Evolutionary conservation across 108 stramenopile genomes (phyloP), one percentile per base, ranked within the genome.

Genomic region (Cyclostephanos tholiformis): DNA sequence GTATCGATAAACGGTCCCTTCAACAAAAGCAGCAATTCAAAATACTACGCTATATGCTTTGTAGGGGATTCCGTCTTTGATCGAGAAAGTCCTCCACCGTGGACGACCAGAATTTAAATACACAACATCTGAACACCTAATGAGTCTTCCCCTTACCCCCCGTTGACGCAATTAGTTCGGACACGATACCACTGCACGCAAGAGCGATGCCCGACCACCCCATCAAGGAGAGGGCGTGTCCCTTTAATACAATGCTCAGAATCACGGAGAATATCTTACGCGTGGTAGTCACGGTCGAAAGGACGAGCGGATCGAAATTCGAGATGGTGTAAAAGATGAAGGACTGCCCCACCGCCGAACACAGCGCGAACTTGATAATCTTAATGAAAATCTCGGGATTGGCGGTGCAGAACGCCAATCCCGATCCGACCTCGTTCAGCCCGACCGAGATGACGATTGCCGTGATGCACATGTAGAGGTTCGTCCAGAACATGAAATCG

Each of bases 241-340:
- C 96, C 71, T 96, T 93, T 67, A 92, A 77, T 81, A 98, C 90
- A 69, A 96, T 95, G 25, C 91, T 92, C 57, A 98, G 74, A 25
- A 99, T 72, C 23, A 99, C 95, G 7, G 94, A 91, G 80, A 99
- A 98, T 72, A 99, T 97, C 87, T 99, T 99, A 53, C 99, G 84
- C 19, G 98, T 98, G 9, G 99, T 99, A 36, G 99, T 99, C 39
- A 99, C 93, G 44, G 99, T 99, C 22, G 97, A 97, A 64, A 94
- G 74, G 51, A 97, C 85, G 38, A 98, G 85, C 20, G 99, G 96
- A 76, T 97, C 98, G 79, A 98, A 98, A 86, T 92, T 94, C 72
- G 95, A 89, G 89, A 99, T 96, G 32, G 97, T 98, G 85, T 93
- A 97, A 78, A 98, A 99, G 85, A 99, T 98, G 86, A 98, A 98